Percentiles rank a stretch among this genome's conserved stretches.
These are phyloP conservation scores for Penicillium nucicola DNA, from an alignment of 495 filamentous ascomycete genomes.

Conservation along the genomic window DNA sequence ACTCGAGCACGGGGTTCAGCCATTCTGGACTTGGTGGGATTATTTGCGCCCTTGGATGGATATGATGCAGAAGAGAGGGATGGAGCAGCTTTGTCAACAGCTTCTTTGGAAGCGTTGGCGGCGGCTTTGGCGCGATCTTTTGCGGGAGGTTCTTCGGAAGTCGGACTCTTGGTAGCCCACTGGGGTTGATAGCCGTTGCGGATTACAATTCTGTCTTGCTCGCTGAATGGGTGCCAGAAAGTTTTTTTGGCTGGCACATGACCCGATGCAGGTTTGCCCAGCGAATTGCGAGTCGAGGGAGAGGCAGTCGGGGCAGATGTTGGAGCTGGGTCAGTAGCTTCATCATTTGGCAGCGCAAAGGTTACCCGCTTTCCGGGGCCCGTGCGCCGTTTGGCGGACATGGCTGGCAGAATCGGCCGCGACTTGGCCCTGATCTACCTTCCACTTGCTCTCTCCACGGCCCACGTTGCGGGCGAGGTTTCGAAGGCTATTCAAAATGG, in stretches of 20 bases:
- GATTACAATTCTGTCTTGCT: conserved; percentile 24
- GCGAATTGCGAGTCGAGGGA: background rate
- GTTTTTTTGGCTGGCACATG: conserved; percentile 10
- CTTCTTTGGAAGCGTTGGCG: no score
- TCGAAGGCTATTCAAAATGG: conserved; percentile 14
- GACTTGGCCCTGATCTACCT: background rate
- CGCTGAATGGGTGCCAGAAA: conserved; percentile 13
- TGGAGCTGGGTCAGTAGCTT: background rate
- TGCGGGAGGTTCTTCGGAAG: background rate
- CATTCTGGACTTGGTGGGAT: conserved; percentile 21
- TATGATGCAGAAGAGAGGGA: background rate
- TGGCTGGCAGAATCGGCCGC: conserved; percentile 21
- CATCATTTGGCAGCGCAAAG: background rate
- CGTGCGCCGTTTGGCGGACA: conserved; percentile 25
- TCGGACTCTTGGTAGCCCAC: conserved; percentile 12
- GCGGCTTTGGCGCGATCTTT: background rate
- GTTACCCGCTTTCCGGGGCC: conserved; percentile 6
- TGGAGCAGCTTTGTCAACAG: no score
- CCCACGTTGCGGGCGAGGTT: background rate
- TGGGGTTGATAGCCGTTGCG: conserved; percentile 26
- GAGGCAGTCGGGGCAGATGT: background rate
- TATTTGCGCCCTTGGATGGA: background rate
- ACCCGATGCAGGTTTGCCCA: conserved; percentile 4
- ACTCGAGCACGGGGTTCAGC: conserved; percentile 74
- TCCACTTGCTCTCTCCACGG: background rate